Percentiles rank a stretch among this genome's conserved stretches.
These are phyloP conservation scores for Purpureocillium takamizusanense DNA, from an alignment of 2,329 filamentous ascomycete genomes.

Conservation along the genomic window DNA sequence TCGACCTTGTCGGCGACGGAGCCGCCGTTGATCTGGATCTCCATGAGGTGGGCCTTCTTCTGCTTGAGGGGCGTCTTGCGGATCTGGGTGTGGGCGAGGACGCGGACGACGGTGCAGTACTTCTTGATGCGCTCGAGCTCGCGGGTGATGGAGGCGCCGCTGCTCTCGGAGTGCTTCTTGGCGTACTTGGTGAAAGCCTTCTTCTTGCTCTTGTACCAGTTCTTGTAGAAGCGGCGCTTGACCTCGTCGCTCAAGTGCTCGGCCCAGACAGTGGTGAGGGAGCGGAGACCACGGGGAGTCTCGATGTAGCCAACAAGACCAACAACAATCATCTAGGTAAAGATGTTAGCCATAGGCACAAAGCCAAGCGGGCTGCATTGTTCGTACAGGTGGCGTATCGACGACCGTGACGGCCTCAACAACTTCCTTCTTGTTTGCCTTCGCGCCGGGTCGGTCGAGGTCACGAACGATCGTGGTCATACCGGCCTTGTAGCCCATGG, in stretches of 20 bases:
- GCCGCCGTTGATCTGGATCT: slow-evolving; percentile 99
- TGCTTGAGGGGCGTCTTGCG: slow-evolving; percentile 99
- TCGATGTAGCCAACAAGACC: slow-evolving; percentile 99
- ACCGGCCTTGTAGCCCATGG: slow-evolving; percentile 99
- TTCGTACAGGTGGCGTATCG: slow-evolving; percentile 91
- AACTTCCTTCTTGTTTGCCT: slow-evolving; percentile 99
- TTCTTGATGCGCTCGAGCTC: slow-evolving; percentile 99
- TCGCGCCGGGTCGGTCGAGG: slow-evolving; percentile 96
- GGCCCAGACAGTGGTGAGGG: slow-evolving; percentile 98
- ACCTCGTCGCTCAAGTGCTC: slow-evolving; percentile 98
- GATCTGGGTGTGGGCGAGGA: slow-evolving; percentile 99
- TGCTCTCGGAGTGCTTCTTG: slow-evolving; percentile 98
- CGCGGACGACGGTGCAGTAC: slow-evolving; percentile 99
- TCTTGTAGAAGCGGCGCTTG: slow-evolving; percentile 99
- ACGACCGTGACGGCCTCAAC: slow-evolving; percentile 82
- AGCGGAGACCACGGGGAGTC: slow-evolving; percentile 97
- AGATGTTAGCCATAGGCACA: slow-evolving; percentile 65
- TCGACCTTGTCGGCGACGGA: slow-evolving; percentile 93
- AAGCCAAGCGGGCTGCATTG: slow-evolving; percentile 73
- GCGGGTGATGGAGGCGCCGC: slow-evolving; percentile 81
- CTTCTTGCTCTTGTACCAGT: slow-evolving; percentile 99
- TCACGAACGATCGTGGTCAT: slow-evolving; percentile 99
- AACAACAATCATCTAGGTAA: slow-evolving; percentile 89
- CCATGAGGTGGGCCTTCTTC: slow-evolving; percentile 99
- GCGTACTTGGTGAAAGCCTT: slow-evolving; percentile 99